Evolutionary conservation across 257 asterid species (phyloP), one percentile per base, ranked within the genome.

Genomic region (Echites panduratus): DNA sequence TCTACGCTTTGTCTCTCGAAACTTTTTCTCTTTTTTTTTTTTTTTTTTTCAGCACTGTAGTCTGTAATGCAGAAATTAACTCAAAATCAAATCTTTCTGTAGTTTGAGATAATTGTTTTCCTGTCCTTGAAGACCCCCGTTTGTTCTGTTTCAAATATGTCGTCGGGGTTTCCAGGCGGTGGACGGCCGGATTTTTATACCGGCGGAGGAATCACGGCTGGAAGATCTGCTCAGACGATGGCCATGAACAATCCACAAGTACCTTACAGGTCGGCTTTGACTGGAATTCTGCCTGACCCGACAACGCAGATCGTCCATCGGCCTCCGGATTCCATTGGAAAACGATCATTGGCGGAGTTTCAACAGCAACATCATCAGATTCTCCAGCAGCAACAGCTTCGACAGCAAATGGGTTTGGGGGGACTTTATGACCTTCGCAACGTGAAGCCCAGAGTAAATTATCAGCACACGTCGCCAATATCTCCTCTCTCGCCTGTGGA

Each of bases 91-190:
- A 71, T 70, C 43, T 43, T 70, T 75, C 73, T 61, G 40, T 47
- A 49, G 68, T 62, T 64, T 27, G 35, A 61, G 57, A 72, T 68
- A 45, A 66, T 78, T 78, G 75, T 24, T 44, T 67, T 43, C 0
- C 26, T n/a, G 62, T 41, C 7, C 24, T 12, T 19, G 3, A 20
- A 52, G 32, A 12, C 41, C 52, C 38, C 52, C 38, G 3, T n/a
- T 53, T 52, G 13, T 29, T 14, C 49, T 32, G 32, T 19, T 22
- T 26, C 7, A 64, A 45, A 70, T 20, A 90, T 90, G 89, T 79
- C 93, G 24, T 87, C 96, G 72, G 88, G 88, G 17, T 83, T 82
- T 78, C 70, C 94, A 83, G 88, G 88, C 69, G 89, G 89, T 57
- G 90, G 89, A 74, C 69, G 78, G 20, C 84, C 83, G 16, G 94